Evolutionary conservation across 2,329 filamentous ascomycete species (phyloP).

Genomic region (Arthrobotrys sinensis): DNA sequence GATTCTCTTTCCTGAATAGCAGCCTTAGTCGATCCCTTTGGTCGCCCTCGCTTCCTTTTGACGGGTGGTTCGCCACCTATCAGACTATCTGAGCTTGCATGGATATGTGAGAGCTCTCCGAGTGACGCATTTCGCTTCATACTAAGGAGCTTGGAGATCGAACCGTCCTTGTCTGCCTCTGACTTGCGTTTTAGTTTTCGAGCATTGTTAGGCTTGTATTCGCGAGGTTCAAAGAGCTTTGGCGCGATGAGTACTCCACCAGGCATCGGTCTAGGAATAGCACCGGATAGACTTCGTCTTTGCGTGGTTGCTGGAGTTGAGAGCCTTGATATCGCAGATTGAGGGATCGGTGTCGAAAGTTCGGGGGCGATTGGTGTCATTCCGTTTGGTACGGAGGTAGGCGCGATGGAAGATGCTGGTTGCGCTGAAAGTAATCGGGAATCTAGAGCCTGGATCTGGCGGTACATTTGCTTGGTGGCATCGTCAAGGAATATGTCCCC

Average conservation of each 20-base stretch:
- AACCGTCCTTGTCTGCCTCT: conserved; percentile 57
- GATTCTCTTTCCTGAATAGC: conserved; percentile 60
- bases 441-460: conserved; percentile 39
- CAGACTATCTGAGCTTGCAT: conserved; percentile 27
- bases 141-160: conserved; percentile 38
- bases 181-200: conserved; percentile 60
- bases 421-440: conserved; percentile 18
- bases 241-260: conserved; percentile 47
- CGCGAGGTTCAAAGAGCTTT: conserved; percentile 59
- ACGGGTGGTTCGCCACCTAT: conserved; percentile 54
- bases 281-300: conserved; percentile 57
- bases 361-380: conserved; percentile 40
- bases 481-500: conserved; percentile 60
- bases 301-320: conserved; percentile 40
- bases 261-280: conserved; percentile 41
- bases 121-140: conserved; percentile 54
- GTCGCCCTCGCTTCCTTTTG: conserved; percentile 55
- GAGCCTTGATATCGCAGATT: conserved; percentile 30
- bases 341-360: conserved; percentile 35
- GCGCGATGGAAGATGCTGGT: conserved; percentile 9
- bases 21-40: conserved; percentile 59
- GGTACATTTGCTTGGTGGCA: conserved; percentile 59
- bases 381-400: conserved; percentile 37
- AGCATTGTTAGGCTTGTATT: conserved; percentile 55
- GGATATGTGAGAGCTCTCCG: conserved; percentile 46